Base-by-base conservation (phyloP, 257 asterid species). In the Salvia miltiorrhiza region DNA sequence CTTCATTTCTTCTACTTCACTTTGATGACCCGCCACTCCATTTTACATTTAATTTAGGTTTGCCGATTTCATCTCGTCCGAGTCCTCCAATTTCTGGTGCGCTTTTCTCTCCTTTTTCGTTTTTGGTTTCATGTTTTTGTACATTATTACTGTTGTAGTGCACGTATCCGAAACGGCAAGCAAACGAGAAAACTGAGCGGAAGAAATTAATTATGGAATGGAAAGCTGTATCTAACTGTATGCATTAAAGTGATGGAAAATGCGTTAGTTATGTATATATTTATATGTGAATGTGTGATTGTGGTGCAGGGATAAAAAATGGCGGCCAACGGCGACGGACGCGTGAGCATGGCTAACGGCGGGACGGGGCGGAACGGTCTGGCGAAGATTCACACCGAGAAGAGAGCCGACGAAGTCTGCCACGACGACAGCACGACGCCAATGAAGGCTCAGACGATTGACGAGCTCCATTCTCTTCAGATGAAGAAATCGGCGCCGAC, bases 391-490 rank as follows among this genome's bases (percentile, higher is more conserved):
- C 88, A 83, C 7, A 85, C 92, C 9, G 65, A 80, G 65, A 83
- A 80, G 44, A 66, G 30, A 21, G 73, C 74, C 0, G 59, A 79
- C 19, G 88, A 76, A 5, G 69, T 86, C n/a, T 83, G 87, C 74
- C 85, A 77, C 63, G 89, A 86, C 69, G 92, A 86, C 75, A 83
- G 85, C 49, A 76, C 88, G 65, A 62, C 87, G 50, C 86, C 92
- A 59, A 81, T 86, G 78, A 86, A 73, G 75, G 92, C 88, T 21
- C 84, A 86, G 81, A 83, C 87, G 47, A 81, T 83, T 7, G 89
- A 86, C 68, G 92, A 86, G 79, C 92, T 86, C 57, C 92, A 83
- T 64, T 83, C 89, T 30, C 87, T 86, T 3, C 92, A 86, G 87
- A 81, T 40, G 84, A 86, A 86, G 82, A 86, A 79, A 71, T 86